A percentile compares a stretch with the other conserved stretches of the same genome.
These are phyloP conservation scores for Claviceps sp. DNA, from an alignment of 2,329 filamentous ascomycete species.

Conservation along the genomic window DNA sequence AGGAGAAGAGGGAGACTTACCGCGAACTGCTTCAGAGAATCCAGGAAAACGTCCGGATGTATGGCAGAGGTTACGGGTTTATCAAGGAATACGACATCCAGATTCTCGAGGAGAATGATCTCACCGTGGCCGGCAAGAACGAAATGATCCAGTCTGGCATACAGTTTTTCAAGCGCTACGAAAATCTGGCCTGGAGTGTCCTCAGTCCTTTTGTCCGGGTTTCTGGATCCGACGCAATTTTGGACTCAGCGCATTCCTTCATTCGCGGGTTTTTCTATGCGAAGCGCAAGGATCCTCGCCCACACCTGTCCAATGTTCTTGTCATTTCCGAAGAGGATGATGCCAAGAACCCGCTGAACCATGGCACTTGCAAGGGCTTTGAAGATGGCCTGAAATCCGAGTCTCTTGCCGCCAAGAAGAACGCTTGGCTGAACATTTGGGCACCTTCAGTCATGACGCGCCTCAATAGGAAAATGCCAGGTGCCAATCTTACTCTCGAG, in stretches of 20 bases:
- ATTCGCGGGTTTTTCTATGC: slow-evolving; percentile 54
- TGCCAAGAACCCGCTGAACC: slow-evolving; percentile 71
- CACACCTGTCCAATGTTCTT: slow-evolving; percentile 42
- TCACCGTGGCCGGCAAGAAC: slow-evolving; percentile 52
- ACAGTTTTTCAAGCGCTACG: slow-evolving; percentile 65
- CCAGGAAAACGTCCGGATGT: slow-evolving; percentile 42
- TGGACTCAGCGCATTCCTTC: slow-evolving; percentile 64
- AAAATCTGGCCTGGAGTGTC: slow-evolving; percentile 35
- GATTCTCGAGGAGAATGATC: slow-evolving; percentile 49
- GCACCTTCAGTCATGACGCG: slow-evolving; percentile 52
- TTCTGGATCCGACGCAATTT: slow-evolving; percentile 55
- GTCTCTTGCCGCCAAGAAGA: slow-evolving; percentile 36
- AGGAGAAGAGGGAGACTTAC: slow-evolving; percentile 52
- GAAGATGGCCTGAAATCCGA: slow-evolving; percentile 41
- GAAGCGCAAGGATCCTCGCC: slow-evolving; percentile 23
- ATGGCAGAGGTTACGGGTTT: slow-evolving; percentile 53
- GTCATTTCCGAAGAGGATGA: slow-evolving; percentile 52
- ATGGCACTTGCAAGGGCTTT: slow-evolving; percentile 58
- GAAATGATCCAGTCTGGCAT: slow-evolving; percentile 62
- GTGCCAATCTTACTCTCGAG: slow-evolving; percentile 46
- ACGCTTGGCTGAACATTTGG: slow-evolving; percentile 49
- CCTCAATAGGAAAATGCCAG: slow-evolving; percentile 54
- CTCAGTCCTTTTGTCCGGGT: slow-evolving; percentile 58
- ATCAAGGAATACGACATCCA: slow-evolving; percentile 57
- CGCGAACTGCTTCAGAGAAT: slow-evolving; percentile 50